Conservation (phyloP, 768 basidiomycete species). For the Hydnum rufescens region DNA sequence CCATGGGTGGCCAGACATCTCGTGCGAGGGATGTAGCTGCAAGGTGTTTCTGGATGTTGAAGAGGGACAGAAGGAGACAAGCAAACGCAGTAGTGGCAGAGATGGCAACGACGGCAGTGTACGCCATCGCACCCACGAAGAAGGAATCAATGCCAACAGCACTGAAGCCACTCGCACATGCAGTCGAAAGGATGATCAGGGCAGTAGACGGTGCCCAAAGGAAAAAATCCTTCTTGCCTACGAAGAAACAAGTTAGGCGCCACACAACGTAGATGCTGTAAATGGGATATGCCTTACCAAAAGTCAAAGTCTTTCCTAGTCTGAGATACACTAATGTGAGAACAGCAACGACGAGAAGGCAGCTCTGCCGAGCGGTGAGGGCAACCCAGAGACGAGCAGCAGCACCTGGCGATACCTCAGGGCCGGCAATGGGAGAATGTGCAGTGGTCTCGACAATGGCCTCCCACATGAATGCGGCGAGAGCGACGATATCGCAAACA, state of each 20-base stretch:
- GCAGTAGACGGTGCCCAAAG: conserved; percentile 45
- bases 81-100: conserved; percentile 34
- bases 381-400: conserved; percentile 49
- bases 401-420: conserved; percentile 16
- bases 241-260: neutral
- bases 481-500: conserved; percentile 39
- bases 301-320: conserved; percentile 46
- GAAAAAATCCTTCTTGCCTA: conserved; percentile 44
- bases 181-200: conserved; percentile 35
- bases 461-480: conserved; percentile 49
- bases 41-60: conserved; percentile 47
- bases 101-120: conserved; percentile 31
- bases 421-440: conserved; percentile 20
- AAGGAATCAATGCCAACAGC: conserved; percentile 35
- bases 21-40: conserved; percentile 26
- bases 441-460: conserved; percentile 32
- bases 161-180: conserved; percentile 37
- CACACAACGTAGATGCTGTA: neutral
- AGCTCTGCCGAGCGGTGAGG: conserved; percentile 45
- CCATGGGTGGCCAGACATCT: conserved; percentile 42
- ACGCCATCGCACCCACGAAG: conserved; percentile 33
- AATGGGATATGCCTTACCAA: conserved; percentile 17
- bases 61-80: conserved; percentile 40
- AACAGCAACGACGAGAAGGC: conserved; percentile 37
- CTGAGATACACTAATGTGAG: conserved; percentile 52